Evolutionary conservation across 2,329 filamentous ascomycete genomes (phyloP), one percentile per base, ranked within the genome.

Genomic region (Epichloe sylvatica): DNA sequence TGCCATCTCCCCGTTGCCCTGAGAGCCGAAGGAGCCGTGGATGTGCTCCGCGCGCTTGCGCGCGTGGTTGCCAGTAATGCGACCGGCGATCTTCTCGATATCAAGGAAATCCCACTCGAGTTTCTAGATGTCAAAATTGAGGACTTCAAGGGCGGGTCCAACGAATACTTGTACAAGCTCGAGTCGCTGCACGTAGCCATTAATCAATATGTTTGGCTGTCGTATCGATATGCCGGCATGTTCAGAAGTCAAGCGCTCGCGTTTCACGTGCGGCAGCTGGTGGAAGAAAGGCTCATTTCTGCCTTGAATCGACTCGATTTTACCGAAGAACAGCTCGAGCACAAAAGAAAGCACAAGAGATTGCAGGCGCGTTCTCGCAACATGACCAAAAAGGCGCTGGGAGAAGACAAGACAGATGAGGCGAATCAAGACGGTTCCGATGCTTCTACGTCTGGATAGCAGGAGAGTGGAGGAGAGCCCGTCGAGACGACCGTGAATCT

Each of bases 141-240:
- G 2, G 54, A 65, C 7, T 64, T 58, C 25, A 59, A 67, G 0
- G 62, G 66, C 0, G 62, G 63, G 1, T 63, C 65, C 13, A 67
- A 74, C 48, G 63, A 70, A 0, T 86, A 88, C 56, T 72, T 98
- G 11, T 70, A 71, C 49, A 67, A 72, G 8, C 71, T 97, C 19
- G 92, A 98, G 64, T 64, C 70, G 3, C 73, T 98, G 15, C 92
- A 98, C 68, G 86, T 86, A 59, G 74, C 80, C 30, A 70, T 98
- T 37, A 87, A 91, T 42, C 70, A 90, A 44, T 98, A 97, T 62
- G 74, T 94, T 2, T 98, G 92, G 92, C 73, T 98, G 15, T 91
- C 86, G 57, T 97, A 91, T 66, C 83, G 91, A 6, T 94, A 91
- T 64, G 74, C 80, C 3, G 86, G 86, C 45, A 75, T 94, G 46